These are phyloP conservation scores for Metschnikowia lochheadii DNA, from an alignment of 805 yeast species.

Conservation along the genomic window DNA sequence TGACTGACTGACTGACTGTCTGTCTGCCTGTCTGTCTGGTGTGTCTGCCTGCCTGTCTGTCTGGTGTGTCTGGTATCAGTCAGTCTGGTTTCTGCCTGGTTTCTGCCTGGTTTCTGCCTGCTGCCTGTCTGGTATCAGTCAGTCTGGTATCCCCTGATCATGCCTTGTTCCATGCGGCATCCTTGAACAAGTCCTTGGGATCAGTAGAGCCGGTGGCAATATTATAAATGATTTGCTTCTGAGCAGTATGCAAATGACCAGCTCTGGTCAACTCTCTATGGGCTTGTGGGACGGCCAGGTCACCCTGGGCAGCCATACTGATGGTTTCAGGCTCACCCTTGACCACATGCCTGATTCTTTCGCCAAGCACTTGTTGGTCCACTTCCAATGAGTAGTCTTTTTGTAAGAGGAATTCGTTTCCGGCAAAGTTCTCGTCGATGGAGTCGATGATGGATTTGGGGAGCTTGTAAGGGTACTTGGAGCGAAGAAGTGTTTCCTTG, in stretches of 20 bases:
- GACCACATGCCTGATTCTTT: slow-evolving; percentile 28
- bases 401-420: slow-evolving; percentile 32
- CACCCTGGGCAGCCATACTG: background rate
- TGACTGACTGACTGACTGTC: too few relatives aligned
- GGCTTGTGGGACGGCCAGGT: slow-evolving; percentile 4
- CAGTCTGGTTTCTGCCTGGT: too few relatives aligned
- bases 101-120: background rate
- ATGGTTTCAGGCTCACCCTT: slow-evolving; percentile 27
- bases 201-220: slow-evolving; percentile 27
- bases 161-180: slow-evolving; percentile 25
- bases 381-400: slow-evolving; percentile 24
- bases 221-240: slow-evolving; percentile 30
- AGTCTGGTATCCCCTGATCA: too few relatives aligned
- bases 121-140: too few relatives aligned
- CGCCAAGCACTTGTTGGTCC: slow-evolving; percentile 19
- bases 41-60: background rate
- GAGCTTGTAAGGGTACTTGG: slow-evolving; percentile 39
- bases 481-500: slow-evolving; percentile 33
- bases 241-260: slow-evolving; percentile 23
- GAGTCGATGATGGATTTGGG: slow-evolving; percentile 31
- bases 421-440: slow-evolving; percentile 16
- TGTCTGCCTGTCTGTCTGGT: background rate
- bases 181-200: slow-evolving; percentile 24
- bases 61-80: too few relatives aligned
- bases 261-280: slow-evolving; percentile 26